Evolutionary conservation across 768 basidiomycete genomes (phyloP).

Genomic region (Pholiota microspora): DNA sequence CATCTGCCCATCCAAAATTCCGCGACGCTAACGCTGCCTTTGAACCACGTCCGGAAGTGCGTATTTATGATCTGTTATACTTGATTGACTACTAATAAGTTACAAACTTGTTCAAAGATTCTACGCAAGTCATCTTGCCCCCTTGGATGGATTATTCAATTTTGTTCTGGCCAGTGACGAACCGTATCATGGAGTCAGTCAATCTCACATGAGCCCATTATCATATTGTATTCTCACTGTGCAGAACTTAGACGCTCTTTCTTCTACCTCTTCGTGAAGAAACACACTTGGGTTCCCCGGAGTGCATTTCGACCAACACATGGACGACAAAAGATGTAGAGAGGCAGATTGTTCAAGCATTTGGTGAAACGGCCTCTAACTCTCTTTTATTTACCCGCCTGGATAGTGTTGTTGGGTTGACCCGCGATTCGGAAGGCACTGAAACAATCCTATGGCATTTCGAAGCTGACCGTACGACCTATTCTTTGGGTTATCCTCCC

Average conservation of each 20-base stretch:
- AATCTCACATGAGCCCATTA: background rate
- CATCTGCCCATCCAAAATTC: constrained; percentile 35
- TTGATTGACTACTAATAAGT: background rate
- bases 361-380: constrained; percentile 28
- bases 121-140: constrained; percentile 39
- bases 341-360: constrained; percentile 28
- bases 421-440: constrained; percentile 18
- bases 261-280: constrained; percentile 39
- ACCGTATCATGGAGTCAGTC: constrained; percentile 40
- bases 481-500: constrained; percentile 8
- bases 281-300: constrained; percentile 19
- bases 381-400: constrained; percentile 42
- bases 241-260: constrained; percentile 25
- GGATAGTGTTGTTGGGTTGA: constrained; percentile 24
- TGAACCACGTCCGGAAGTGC: constrained; percentile 35
- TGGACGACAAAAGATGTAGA: constrained; percentile 23
- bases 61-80: background rate
- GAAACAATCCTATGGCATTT: constrained; percentile 22
- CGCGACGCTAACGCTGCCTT: constrained; percentile 28
- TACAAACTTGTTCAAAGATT: constrained; percentile 23
- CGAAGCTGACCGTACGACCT: constrained; percentile 15
- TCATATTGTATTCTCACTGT: background rate
- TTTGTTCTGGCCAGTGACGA: constrained; percentile 28
- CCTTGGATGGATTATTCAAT: constrained; percentile 38
- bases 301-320: constrained; percentile 19